Evolutionary conservation across 768 basidiomycete species (phyloP).

Genomic region (Xerocomus brunneocitrinus): DNA sequence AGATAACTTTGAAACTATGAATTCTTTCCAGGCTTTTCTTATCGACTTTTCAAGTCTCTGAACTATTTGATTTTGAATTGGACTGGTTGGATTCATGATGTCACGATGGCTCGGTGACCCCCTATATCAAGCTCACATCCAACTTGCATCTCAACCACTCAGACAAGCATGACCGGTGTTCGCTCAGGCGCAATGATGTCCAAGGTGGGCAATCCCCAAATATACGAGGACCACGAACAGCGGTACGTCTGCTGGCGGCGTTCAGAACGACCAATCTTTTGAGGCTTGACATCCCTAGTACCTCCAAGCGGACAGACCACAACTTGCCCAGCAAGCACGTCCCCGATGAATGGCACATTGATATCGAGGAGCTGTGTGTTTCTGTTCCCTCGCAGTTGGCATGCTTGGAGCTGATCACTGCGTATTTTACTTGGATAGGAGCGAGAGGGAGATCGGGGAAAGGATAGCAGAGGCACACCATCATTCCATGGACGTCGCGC

Average conservation of each 20-base stretch:
- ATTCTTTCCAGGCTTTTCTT: too few relatives aligned
- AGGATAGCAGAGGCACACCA: slow-evolving; percentile 33
- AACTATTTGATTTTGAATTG: background rate
- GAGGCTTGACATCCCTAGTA: slow-evolving; percentile 8
- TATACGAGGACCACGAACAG: slow-evolving; percentile 47
- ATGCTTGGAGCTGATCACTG: background rate
- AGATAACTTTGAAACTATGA: too few relatives aligned
- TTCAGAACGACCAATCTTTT: background rate
- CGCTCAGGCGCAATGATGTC: slow-evolving; percentile 43
- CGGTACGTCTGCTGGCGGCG: slow-evolving; percentile 28
- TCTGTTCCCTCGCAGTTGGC: background rate
- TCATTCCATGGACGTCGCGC: slow-evolving; percentile 25
- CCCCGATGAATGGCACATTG: slow-evolving; percentile 33
- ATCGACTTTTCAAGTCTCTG: too few relatives aligned
- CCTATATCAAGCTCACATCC: background rate
- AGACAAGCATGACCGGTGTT: slow-evolving; percentile 15
- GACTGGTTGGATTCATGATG: slow-evolving; percentile 8
- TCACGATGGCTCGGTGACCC: slow-evolving; percentile 4
- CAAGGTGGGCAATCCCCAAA: slow-evolving; percentile 45
- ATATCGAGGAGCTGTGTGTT: slow-evolving; percentile 29
- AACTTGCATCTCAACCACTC: background rate
- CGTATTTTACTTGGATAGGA: slow-evolving; percentile 26
- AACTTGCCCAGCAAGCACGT: slow-evolving; percentile 28
- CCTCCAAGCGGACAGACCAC: slow-evolving; percentile 19
- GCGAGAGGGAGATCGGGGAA: slow-evolving; percentile 41